Percentiles rank a stretch among this genome's conserved stretches.
These are phyloP conservation scores for Salix caprea DNA, from an alignment of 345 rosid genomes.

Conservation along the genomic window DNA sequence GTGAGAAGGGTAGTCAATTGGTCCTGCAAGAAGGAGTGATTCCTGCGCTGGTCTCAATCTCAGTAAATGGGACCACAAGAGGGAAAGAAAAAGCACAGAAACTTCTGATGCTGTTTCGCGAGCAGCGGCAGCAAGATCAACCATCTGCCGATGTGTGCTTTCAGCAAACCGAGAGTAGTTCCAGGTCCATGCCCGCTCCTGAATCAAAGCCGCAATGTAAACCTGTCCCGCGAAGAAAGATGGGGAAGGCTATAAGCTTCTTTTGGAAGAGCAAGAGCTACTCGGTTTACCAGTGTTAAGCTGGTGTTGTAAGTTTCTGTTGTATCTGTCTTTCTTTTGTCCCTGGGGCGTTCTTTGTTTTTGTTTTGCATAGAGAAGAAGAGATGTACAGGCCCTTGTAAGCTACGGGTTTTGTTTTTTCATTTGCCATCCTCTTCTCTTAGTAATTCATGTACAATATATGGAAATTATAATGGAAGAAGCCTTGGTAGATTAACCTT, in stretches of 20 bases:
- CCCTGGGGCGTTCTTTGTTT: conserved; percentile 27
- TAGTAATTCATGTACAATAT: conserved; percentile 18
- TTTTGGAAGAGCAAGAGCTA: conserved; percentile 92
- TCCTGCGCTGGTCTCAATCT: conserved; percentile 84
- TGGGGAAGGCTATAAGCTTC: conserved; percentile 66
- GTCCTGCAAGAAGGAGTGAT: conserved; percentile 96
- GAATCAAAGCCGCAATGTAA: conserved; percentile 61
- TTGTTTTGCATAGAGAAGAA: conserved; percentile 39
- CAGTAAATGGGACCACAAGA: conserved; percentile 81
- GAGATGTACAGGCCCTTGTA: conserved; percentile 57
- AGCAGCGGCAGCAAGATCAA: conserved; percentile 83
- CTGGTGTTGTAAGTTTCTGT: conserved; percentile 40
- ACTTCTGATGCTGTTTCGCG: conserved; percentile 82
- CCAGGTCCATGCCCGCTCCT: conserved; percentile 21
- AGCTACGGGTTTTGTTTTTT: conserved; percentile 32
- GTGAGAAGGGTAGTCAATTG: conserved; percentile 71
- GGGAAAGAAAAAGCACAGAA: conserved; percentile 89
- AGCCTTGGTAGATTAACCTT: conserved; percentile 2
- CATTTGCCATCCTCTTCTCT: conserved; percentile 7
- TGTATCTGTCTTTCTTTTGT: conserved; percentile 27
- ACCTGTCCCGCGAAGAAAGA: conserved; percentile 65
- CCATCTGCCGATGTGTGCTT: conserved; percentile 21
- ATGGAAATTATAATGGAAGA: conserved; percentile 8
- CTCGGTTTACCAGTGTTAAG: conserved; percentile 50
- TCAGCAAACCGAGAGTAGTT: conserved; percentile 30